Evolutionary conservation across 1,139 yeast genomes (phyloP).

Genomic region (Kurtzmaniella quercitrusa): DNA sequence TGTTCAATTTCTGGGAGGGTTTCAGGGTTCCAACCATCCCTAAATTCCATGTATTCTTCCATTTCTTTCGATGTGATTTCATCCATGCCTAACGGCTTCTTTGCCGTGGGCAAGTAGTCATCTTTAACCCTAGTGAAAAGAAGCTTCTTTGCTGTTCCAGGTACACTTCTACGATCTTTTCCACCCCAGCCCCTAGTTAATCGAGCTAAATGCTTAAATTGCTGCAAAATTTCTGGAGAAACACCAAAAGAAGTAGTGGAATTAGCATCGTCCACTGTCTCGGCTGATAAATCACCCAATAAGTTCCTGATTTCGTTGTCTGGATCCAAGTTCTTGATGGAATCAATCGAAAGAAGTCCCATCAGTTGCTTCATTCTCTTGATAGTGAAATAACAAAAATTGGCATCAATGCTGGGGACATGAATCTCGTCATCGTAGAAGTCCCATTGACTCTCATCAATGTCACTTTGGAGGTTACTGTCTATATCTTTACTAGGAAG

Average conservation of each 20-base stretch:
- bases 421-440: conserved; percentile 32
- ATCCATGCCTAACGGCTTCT: conserved; percentile 62
- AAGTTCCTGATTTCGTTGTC: conserved; percentile 71
- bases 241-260: conserved; percentile 54
- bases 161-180: conserved; percentile 64
- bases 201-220: conserved; percentile 57
- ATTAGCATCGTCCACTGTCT: conserved; percentile 71
- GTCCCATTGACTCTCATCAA: conserved; percentile 13
- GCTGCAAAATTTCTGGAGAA: conserved; percentile 63
- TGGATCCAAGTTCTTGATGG: conserved; percentile 63
- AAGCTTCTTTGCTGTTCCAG: conserved; percentile 68
- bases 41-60: conserved; percentile 34
- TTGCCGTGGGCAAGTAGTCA: conserved; percentile 74
- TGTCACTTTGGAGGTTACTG: conserved; percentile 13
- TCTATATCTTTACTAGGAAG: conserved; percentile 12
- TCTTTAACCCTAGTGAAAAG: conserved; percentile 70
- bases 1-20: conserved; percentile 13
- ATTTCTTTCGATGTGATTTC: conserved; percentile 40
- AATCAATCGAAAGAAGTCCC: conserved; percentile 38
- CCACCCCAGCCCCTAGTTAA: conserved; percentile 83
- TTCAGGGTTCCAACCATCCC: conserved; percentile 20
- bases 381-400: conserved; percentile 43
- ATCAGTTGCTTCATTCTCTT: conserved; percentile 33
- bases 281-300: conserved; percentile 70
- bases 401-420: conserved; percentile 32